Base-by-base conservation (phyloP, 2,329 filamentous ascomycete genomes). In the Talaromyces rugulosus region DNA sequence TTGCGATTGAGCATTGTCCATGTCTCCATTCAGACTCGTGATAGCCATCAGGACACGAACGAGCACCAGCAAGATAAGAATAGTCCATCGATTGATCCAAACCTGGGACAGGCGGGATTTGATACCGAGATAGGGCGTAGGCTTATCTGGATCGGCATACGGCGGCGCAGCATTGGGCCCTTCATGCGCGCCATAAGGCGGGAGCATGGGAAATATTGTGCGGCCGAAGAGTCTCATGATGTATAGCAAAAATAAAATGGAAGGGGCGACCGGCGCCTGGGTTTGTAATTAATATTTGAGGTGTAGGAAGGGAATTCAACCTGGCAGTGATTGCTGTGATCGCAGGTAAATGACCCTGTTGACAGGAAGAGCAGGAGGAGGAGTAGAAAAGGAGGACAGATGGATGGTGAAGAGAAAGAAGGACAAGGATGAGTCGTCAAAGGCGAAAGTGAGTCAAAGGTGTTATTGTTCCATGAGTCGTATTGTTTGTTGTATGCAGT, bases 11-110 rank as follows among this genome's bases (percentile, higher is more conserved):
- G 95, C 94, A 61, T 87, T 87, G 59, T 78, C 85, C 66, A 98
- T 85, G 72, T 93, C 87, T 68, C 86, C 82, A 72, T 92, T 83
- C 65, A 97, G 84, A 68, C 85, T 84, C 60, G 83, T 83, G 60
- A 94, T 85, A 42, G 93, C 87, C 63, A 98, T 81, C 58, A 99
- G 79, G 63, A 94, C 85, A 62, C 93, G 87, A 65, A 89, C 85
- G 58, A 99, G 87, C 61, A 98, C 88, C 59, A 99, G 87, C 63
- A 96, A 76, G 55, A 98, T 83, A 55, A 99, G 83, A 63, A 98
- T 83, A 44, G 95, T 98, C 95, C 95, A 99, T 77, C 91, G 87
- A 81, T 99, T 98, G 80, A 99, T 88, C 92, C 94, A 97, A 76
- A 96, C 85, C 81, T 99, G 95, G 58, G 95, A 98, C 70, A 98